Evolutionary conservation across 441 rosid species (phyloP).

Genomic region (Erodium texanum): DNA sequence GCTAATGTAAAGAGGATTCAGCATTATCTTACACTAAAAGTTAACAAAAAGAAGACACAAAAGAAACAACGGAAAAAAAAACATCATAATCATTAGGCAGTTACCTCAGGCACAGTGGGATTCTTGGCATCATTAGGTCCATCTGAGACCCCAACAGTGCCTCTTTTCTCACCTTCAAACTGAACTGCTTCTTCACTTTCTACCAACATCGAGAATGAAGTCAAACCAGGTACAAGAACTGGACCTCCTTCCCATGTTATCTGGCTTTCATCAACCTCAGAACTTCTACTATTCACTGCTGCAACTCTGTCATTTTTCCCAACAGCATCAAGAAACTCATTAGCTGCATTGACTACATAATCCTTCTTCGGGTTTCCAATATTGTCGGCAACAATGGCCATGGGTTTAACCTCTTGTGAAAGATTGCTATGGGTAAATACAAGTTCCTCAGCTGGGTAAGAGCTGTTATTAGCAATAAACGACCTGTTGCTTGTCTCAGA

Average conservation of each 20-base stretch:
- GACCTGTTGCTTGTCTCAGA: too few relatives aligned
- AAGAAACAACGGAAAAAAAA: conserved; percentile 12
- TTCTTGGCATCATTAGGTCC: too few relatives aligned
- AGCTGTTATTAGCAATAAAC: too few relatives aligned
- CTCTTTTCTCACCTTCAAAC: conserved; percentile 18
- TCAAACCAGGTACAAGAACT: conserved; percentile 63
- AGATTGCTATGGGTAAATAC: background rate
- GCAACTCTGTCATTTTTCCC: background rate
- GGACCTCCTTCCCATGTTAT: conserved; percentile 18
- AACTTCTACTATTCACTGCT: too few relatives aligned
- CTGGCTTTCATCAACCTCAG: too few relatives aligned
- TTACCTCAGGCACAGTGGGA: too few relatives aligned
- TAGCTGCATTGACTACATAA: conserved; percentile 14
- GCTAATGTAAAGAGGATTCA: conserved; percentile 11
- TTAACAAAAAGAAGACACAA: too few relatives aligned
- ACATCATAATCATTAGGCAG: conserved; percentile 37
- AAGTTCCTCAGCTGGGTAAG: conserved; percentile 2
- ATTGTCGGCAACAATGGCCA: conserved; percentile 30
- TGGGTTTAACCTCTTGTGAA: conserved; percentile 20
- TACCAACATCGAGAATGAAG: conserved; percentile 19
- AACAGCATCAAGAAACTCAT: conserved; percentile 1
- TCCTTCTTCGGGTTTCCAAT: conserved; percentile 25
- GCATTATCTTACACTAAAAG: conserved; percentile 14
- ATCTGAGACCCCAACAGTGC: conserved; percentile 14
- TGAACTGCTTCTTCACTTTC: conserved; percentile 24